phyloP scores from a whole-genome alignment of 257 asterid species.

The Solanum megistacrolobum region DNA sequence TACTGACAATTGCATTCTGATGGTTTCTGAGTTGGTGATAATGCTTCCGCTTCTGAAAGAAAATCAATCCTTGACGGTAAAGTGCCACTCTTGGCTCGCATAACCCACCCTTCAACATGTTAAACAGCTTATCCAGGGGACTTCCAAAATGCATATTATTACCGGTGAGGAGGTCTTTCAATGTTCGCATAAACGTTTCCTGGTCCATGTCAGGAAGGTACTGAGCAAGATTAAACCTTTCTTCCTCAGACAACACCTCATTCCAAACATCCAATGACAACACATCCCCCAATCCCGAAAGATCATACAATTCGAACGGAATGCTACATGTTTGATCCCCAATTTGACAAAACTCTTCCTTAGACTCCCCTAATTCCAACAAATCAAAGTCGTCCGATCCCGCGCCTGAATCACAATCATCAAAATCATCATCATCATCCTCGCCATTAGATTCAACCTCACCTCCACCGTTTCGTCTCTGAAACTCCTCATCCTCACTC shows the following conservation, averaged over 20 bases:
- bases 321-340: slow-evolving; percentile 90
- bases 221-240: slow-evolving; percentile 65
- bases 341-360: slow-evolving; percentile 92
- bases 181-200: slow-evolving; percentile 58
- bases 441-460: slow-evolving; percentile 42
- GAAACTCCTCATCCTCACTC: slow-evolving; percentile 70
- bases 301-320: slow-evolving; percentile 85
- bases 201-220: slow-evolving; percentile 96
- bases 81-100: slow-evolving; percentile 98
- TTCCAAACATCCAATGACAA: slow-evolving; percentile 94
- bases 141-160: slow-evolving; percentile 78
- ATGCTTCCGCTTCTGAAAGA: slow-evolving; percentile 70
- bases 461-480: slow-evolving; percentile 32
- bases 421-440: slow-evolving; percentile 75
- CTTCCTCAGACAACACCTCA: slow-evolving; percentile 80
- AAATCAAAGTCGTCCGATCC: slow-evolving; percentile 95
- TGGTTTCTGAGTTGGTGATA: slow-evolving; percentile 73
- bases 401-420: slow-evolving; percentile 97
- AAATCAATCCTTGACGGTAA: slow-evolving; percentile 79
- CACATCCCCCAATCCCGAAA: slow-evolving; percentile 64
- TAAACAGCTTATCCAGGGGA: slow-evolving; percentile 59
- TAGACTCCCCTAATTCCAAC: slow-evolving; percentile 75
- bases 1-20: slow-evolving; percentile 68
- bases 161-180: slow-evolving; percentile 77
- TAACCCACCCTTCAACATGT: slow-evolving; percentile 87